Conservation (phyloP, 164 flowering plant species). For the Kingdonia uniflora region DNA sequence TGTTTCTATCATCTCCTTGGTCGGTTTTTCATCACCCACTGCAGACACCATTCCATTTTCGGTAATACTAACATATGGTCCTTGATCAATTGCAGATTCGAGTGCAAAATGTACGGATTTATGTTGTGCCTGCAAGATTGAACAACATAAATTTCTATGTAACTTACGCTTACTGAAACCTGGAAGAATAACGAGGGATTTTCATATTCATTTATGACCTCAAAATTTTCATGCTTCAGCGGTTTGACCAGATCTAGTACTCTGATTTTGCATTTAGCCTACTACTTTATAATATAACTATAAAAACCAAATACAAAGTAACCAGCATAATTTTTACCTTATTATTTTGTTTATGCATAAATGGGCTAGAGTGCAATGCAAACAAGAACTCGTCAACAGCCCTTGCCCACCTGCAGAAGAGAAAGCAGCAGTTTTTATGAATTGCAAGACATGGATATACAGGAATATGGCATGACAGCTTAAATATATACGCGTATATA, state of each 20-base stretch:
- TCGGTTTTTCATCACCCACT: slow-evolving; percentile 12
- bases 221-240: not conserved
- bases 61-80: slow-evolving; percentile 33
- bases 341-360: slow-evolving; percentile 29
- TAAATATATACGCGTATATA: no score
- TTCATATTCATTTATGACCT: no score
- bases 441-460: not conserved
- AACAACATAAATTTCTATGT: no score
- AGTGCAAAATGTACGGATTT: not conserved
- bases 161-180: no score
- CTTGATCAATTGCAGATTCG: slow-evolving; percentile 39
- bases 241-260: not conserved
- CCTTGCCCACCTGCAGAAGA: slow-evolving; percentile 49
- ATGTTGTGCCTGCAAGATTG: no score
- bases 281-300: not conserved
- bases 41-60: slow-evolving; percentile 46
- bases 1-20: slow-evolving; percentile 3
- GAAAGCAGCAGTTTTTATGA: not conserved
- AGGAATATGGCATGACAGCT: no score
- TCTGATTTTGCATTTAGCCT: not conserved
- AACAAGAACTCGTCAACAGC: slow-evolving; percentile 44
- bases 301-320: not conserved
- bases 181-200: no score
- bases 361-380: slow-evolving; percentile 30
- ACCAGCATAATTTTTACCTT: slow-evolving; percentile 7